Evolutionary conservation across 2,329 filamentous ascomycete genomes (phyloP), one percentile per base, ranked within the genome.

Genomic region (Alternaria triticina): DNA sequence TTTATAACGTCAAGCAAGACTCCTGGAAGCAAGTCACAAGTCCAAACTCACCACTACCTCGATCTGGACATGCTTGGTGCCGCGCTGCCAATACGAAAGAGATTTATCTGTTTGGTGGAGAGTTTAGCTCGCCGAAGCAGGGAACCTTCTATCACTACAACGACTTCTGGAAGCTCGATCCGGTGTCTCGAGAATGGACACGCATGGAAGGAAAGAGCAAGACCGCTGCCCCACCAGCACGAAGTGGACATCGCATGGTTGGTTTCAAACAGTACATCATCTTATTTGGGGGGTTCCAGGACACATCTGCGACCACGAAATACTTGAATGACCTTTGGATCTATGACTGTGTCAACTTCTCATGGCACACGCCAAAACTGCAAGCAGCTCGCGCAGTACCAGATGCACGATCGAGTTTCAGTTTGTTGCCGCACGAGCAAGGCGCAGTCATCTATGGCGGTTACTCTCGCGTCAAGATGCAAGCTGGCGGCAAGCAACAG

Each of bases 71-170:
- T 85, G 95, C 96, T 15, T 97, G 94, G 93, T 96, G 93, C 74
- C 88, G 94, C 62, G 94, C 92, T 61, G 92, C 91, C 51, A 97
- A 97, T 80, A 88, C 90, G 15, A 91, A 91, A 66, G 89, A 91
- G 33, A 88, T 98, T 56, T 99, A 97, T 79, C 83, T 99, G 15
- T 98, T 98, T 75, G 96, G 96, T 68, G 96, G 95, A 65, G 96
- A 99, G 81, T 99, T 99, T 80, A 96, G 92, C 61, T 95, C 91
- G 27, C 96, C 96, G 3, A 98, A 97, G 78, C 96, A 98, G 81
- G 96, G 96, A 5, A 98, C 95, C 0, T 99, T 99, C 76, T 97
- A 99, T 80, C 96, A 99, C 81, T 99, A 99, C 83, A 97, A 97
- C 75, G 96, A 98, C 82, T 98, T 99, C 79, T 99, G 96, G 95